Evolutionary conservation across 495 filamentous ascomycete genomes (phyloP).

Genomic region (Penicillium turbatum): DNA sequence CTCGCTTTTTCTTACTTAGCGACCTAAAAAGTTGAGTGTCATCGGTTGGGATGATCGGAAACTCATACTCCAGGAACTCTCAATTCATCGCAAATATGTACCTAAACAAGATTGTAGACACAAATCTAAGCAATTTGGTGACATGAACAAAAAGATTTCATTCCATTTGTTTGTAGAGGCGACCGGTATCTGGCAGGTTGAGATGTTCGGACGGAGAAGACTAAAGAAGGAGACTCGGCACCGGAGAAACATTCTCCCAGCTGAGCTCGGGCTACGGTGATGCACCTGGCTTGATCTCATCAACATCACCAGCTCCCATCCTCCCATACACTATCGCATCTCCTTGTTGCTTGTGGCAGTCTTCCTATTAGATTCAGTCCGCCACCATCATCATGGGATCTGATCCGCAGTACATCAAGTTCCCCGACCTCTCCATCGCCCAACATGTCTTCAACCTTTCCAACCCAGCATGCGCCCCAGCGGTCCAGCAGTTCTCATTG

Average conservation of each 20-base stretch:
- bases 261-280: conserved; percentile 42
- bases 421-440: conserved; percentile 83
- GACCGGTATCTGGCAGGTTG: not conserved
- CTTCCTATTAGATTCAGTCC: conserved; percentile 4
- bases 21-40: too few species aligned
- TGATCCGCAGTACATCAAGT: conserved; percentile 95
- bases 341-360: conserved; percentile 2
- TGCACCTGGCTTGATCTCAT: conserved; percentile 28
- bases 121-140: too few species aligned
- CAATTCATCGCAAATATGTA: too few species aligned
- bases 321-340: conserved; percentile 10
- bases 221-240: conserved; percentile 8
- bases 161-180: not conserved
- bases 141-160: too few species aligned
- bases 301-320: conserved; percentile 13
- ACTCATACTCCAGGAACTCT: too few species aligned
- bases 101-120: too few species aligned
- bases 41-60: too few species aligned
- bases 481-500: conserved; percentile 66
- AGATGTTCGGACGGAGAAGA: not conserved
- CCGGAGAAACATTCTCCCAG: conserved; percentile 41
- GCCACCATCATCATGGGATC: conserved; percentile 70
- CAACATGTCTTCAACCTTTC: conserved; percentile 97
- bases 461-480: conserved; percentile 70
- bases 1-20: too few species aligned